Percentiles rank a stretch among this genome's conserved stretches.
Conservation (phyloP, 225 moss, liverwort and hornwort genomes). For the Polytrichum commune region DNA sequence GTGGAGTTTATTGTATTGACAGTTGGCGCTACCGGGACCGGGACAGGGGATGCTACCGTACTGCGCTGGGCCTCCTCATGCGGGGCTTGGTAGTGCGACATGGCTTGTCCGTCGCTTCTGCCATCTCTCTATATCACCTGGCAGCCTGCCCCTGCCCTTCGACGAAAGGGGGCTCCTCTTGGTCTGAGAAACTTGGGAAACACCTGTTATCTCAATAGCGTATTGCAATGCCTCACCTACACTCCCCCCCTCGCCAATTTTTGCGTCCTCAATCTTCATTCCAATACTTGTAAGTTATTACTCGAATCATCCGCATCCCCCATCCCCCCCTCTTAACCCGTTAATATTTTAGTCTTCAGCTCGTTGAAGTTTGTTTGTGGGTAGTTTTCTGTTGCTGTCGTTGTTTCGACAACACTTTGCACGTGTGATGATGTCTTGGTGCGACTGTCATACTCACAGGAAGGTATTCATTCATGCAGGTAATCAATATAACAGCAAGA, state of each 20-base stretch:
- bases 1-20: slow-evolving; percentile 8
- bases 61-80: slow-evolving; percentile 58
- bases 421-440: too few relatives aligned
- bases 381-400: not conserved
- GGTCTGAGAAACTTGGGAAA: slow-evolving; percentile 83
- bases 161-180: slow-evolving; percentile 70
- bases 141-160: slow-evolving; percentile 38
- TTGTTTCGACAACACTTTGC: not conserved
- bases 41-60: slow-evolving; percentile 56
- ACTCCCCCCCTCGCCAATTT: slow-evolving; percentile 83
- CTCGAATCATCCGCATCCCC: not conserved
- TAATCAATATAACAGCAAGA: slow-evolving; percentile 60
- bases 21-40: slow-evolving; percentile 29
- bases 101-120: slow-evolving; percentile 61
- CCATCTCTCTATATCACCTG: slow-evolving; percentile 55
- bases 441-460: slow-evolving; percentile 16
- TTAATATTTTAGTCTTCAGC: not conserved
- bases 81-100: slow-evolving; percentile 53
- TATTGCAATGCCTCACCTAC: slow-evolving; percentile 84
- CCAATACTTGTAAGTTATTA: slow-evolving; percentile 51
- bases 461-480: slow-evolving; percentile 45
- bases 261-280: slow-evolving; percentile 66
- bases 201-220: slow-evolving; percentile 85
- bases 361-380: not conserved
- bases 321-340: not conserved